Evolutionary conservation across 805 yeast species (phyloP).

Genomic region (Zygosaccharomyces gambellarensis): DNA sequence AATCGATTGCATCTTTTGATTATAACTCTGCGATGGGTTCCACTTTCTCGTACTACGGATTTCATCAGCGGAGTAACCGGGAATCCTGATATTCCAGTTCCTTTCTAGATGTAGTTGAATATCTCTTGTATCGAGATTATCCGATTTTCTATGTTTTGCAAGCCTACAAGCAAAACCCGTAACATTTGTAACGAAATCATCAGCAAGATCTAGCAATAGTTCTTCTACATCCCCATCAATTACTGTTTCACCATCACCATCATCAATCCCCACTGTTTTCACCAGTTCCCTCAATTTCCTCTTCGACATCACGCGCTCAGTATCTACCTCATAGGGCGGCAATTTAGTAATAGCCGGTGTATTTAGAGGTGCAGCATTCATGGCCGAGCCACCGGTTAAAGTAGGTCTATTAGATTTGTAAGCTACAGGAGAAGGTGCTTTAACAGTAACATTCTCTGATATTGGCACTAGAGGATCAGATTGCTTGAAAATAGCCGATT

Average conservation of each 20-base stretch:
- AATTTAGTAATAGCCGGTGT: slow-evolving; percentile 71
- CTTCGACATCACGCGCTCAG: slow-evolving; percentile 80
- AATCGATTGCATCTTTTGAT: slow-evolving; percentile 55
- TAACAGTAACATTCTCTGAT: slow-evolving; percentile 61
- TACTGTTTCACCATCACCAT: slow-evolving; percentile 83
- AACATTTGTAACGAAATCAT: slow-evolving; percentile 87
- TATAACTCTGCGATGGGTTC: slow-evolving; percentile 58
- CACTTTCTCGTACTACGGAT: slow-evolving; percentile 72
- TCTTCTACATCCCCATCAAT: slow-evolving; percentile 97
- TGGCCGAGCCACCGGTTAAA: slow-evolving; percentile 76
- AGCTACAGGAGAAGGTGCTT: slow-evolving; percentile 59
- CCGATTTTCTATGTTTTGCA: slow-evolving; percentile 91
- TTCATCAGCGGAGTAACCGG: slow-evolving; percentile 91
- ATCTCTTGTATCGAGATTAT: slow-evolving; percentile 80
- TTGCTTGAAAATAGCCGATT: slow-evolving; percentile 36
- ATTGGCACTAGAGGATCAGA: slow-evolving; percentile 64
- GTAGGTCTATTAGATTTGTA: slow-evolving; percentile 75
- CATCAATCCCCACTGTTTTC: slow-evolving; percentile 73
- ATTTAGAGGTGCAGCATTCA: slow-evolving; percentile 61
- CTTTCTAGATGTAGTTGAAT: slow-evolving; percentile 86
- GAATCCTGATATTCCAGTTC: slow-evolving; percentile 92
- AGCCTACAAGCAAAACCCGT: slow-evolving; percentile 90
- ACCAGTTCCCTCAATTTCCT: slow-evolving; percentile 86
- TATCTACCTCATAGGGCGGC: slow-evolving; percentile 78
- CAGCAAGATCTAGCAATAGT: slow-evolving; percentile 83